Evolutionary conservation across 345 rosid genomes (phyloP).

Genomic region (Lepidium sativum): DNA sequence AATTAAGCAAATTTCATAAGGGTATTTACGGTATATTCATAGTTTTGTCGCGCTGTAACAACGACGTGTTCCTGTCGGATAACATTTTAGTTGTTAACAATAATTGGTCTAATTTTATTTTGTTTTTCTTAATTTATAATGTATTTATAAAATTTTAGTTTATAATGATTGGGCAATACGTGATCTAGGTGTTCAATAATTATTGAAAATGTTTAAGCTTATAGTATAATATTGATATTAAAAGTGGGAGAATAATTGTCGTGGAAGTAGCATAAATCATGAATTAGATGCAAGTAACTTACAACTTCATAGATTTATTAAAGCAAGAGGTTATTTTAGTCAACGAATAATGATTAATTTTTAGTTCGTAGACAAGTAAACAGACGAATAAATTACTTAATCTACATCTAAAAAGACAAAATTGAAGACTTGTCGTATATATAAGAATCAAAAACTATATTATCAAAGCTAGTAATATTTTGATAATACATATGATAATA

Average conservation of each 20-base stretch:
- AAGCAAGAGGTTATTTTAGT: too few species aligned
- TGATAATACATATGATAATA: neutral
- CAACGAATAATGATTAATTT: neutral
- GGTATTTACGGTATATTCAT: neutral
- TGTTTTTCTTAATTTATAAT: neutral
- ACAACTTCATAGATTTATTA: neutral
- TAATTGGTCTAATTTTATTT: neutral
- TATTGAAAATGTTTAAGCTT: neutral
- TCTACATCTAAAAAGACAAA: neutral
- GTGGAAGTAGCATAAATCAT: neutral
- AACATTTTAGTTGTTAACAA: neutral
- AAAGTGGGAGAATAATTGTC: constrained; percentile 6
- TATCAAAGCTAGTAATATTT: neutral
- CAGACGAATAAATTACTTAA: neutral
- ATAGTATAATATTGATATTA: neutral
- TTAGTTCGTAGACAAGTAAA: neutral
- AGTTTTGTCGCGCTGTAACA: constrained; percentile 11
- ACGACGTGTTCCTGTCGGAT: constrained; percentile 8
- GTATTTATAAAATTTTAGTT: neutral
- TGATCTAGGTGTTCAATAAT: neutral
- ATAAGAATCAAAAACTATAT: neutral
- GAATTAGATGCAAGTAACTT: neutral
- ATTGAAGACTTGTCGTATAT: neutral
- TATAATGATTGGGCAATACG: neutral
- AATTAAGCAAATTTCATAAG: neutral